These are phyloP conservation scores for Protostelium mycophagum DNA, from an alignment of 78 protist genomes.

Conservation along the genomic window DNA sequence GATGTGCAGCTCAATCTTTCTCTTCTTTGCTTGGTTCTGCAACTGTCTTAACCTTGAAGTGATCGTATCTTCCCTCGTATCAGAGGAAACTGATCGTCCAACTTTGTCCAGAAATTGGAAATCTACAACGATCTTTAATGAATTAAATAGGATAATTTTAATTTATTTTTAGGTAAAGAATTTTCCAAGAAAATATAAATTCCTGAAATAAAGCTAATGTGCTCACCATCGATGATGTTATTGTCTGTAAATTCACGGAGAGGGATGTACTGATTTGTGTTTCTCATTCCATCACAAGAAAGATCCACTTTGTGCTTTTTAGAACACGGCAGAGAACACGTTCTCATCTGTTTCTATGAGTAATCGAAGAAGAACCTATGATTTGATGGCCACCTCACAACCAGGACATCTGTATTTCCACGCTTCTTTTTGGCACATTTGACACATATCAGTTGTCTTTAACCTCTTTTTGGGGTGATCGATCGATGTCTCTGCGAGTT, in stretches of 20 bases:
- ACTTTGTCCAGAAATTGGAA: too few relatives aligned
- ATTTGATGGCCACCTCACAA: background rate
- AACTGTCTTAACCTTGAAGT: background rate
- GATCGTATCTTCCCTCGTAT: background rate
- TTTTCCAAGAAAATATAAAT: too few relatives aligned
- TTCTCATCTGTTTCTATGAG: background rate
- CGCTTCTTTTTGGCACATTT: background rate
- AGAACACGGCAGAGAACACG: background rate
- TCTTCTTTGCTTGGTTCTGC: background rate
- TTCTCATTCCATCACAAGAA: background rate
- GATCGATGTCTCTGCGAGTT: background rate
- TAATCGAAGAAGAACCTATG: background rate
- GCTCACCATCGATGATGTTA: background rate
- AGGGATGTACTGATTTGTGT: background rate
- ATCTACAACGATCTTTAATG: too few relatives aligned
- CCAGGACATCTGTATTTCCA: background rate
- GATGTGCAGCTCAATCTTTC: background rate
- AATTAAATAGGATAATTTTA: too few relatives aligned
- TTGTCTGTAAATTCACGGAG: background rate
- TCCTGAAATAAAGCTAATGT: too few relatives aligned
- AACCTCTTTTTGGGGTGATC: background rate
- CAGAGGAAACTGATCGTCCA: too few relatives aligned
- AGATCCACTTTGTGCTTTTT: background rate
- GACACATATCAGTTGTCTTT: background rate
- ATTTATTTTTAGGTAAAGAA: too few relatives aligned